These are phyloP conservation scores for Elsinoe batatas DNA, from an alignment of 2,329 filamentous ascomycete genomes.

Conservation along the genomic window DNA sequence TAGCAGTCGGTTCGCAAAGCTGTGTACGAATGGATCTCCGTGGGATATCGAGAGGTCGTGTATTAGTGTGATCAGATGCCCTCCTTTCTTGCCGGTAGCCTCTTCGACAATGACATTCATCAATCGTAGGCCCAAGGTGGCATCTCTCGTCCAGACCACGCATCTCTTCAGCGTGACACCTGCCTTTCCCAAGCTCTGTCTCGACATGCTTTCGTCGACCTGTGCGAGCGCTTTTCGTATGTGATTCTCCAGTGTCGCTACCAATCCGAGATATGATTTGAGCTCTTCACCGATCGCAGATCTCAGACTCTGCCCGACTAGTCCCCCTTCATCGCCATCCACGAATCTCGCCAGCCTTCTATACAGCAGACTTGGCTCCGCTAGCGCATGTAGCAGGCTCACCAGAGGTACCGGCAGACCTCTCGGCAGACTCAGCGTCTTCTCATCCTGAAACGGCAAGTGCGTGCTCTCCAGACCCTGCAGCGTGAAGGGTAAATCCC, in stretches of 20 bases:
- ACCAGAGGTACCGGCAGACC: slow-evolving; percentile 76
- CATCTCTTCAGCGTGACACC: slow-evolving; percentile 92
- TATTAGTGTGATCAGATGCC: slow-evolving; percentile 85
- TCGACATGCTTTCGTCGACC: slow-evolving; percentile 54
- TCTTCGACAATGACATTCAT: slow-evolving; percentile 94
- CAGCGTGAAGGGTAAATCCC: slow-evolving; percentile 80
- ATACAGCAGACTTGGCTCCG: slow-evolving; percentile 90
- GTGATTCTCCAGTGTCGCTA: slow-evolving; percentile 86
- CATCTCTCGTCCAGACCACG: slow-evolving; percentile 93
- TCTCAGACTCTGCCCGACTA: slow-evolving; percentile 85
- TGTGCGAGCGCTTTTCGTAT: slow-evolving; percentile 72
- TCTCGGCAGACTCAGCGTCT: slow-evolving; percentile 63
- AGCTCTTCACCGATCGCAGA: slow-evolving; percentile 79
- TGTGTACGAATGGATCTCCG: slow-evolving; percentile 86
- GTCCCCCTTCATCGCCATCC: slow-evolving; percentile 66
- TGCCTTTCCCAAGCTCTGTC: slow-evolving; percentile 66
- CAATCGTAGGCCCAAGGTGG: slow-evolving; percentile 85
- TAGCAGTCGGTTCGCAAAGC: slow-evolving; percentile 83
- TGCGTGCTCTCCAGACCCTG: slow-evolving; percentile 86
- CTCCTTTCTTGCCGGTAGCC: slow-evolving; percentile 73
- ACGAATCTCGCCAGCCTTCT: slow-evolving; percentile 70
- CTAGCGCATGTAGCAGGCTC: slow-evolving; percentile 76
- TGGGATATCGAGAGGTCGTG: slow-evolving; percentile 89
- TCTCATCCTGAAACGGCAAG: slow-evolving; percentile 61
- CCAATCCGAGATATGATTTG: slow-evolving; percentile 77